These are phyloP conservation scores for Apiotrichum mycotoxinovorans DNA, from an alignment of 1,284 basidiomycete species.

Conservation along the genomic window DNA sequence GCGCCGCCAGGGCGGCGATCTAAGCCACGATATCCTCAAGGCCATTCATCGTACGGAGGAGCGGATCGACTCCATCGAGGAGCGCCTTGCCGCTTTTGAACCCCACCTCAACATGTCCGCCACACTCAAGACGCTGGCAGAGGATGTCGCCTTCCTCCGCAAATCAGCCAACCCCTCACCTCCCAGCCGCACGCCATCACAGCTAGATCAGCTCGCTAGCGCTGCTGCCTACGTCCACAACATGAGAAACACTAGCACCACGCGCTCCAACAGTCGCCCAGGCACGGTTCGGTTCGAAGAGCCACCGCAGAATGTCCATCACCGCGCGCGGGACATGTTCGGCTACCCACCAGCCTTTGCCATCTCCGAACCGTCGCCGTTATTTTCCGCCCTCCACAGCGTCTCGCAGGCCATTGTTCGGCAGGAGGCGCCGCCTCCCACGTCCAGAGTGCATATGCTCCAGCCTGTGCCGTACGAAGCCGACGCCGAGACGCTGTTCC, in stretches of 20 bases:
- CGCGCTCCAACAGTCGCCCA: not conserved
- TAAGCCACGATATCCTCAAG: not conserved
- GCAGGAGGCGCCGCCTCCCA: too few relatives aligned
- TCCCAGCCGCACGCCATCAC: not conserved
- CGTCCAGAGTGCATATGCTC: too few relatives aligned
- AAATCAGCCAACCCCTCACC: not conserved
- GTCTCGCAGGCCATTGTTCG: not conserved
- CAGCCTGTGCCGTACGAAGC: too few relatives aligned
- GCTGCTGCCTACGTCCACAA: not conserved
- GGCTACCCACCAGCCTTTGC: not conserved
- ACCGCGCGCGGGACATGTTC: not conserved
- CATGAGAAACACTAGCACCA: too few relatives aligned
- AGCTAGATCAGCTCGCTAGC: not conserved
- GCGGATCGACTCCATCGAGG: not conserved
- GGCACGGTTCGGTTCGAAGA: not conserved
- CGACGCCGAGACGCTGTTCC: too few relatives aligned
- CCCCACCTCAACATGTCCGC: too few relatives aligned
- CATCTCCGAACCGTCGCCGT: not conserved
- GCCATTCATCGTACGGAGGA: not conserved
- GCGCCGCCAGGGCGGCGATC: not conserved
- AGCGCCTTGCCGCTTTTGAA: not conserved
- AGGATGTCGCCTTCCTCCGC: not conserved
- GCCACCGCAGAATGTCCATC: not conserved
- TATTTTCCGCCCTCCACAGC: not conserved
- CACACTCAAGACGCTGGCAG: not conserved